These are phyloP conservation scores for Hamigera avellanea DNA, from an alignment of 495 filamentous ascomycete genomes.

Conservation along the genomic window DNA sequence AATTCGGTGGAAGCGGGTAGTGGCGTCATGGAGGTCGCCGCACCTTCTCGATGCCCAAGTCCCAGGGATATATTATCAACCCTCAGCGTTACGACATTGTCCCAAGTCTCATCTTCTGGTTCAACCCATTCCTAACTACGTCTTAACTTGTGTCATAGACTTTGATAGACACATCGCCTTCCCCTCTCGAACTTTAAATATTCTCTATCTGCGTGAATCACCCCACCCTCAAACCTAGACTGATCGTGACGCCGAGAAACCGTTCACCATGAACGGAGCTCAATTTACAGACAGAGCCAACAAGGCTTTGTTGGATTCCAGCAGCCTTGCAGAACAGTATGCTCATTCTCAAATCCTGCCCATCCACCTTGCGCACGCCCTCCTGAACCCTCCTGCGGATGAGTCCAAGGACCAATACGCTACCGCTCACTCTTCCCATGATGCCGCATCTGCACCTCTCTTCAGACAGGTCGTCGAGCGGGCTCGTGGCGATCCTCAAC, in stretches of 20 bases:
- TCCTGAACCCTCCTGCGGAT: slow-evolving; percentile 75
- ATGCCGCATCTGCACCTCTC: slow-evolving; percentile 48
- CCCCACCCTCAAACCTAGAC: too few species aligned
- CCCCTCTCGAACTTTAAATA: too few species aligned
- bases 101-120: neutral
- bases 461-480: slow-evolving; percentile 91
- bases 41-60: slow-evolving; percentile 11
- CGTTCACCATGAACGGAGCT: slow-evolving; percentile 30
- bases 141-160: too few species aligned
- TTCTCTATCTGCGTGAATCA: too few species aligned
- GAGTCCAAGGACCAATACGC: slow-evolving; percentile 65
- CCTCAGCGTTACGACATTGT: slow-evolving; percentile 3
- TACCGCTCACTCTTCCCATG: slow-evolving; percentile 45
- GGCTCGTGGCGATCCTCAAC: slow-evolving; percentile 83
- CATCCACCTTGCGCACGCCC: slow-evolving; percentile 75
- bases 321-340: slow-evolving; percentile 72
- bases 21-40: slow-evolving; percentile 21
- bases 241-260: neutral
- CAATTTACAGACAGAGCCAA: slow-evolving; percentile 89
- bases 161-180: neutral
- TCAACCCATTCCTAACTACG: neutral
- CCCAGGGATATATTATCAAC: slow-evolving; percentile 15
- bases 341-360: slow-evolving; percentile 82
- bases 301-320: slow-evolving; percentile 77
- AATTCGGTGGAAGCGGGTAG: slow-evolving; percentile 29